Percentiles rank a stretch among this genome's conserved stretches.
Conservation (phyloP, 2,329 filamentous ascomycete species). For the Microsporum ferrugineum region DNA sequence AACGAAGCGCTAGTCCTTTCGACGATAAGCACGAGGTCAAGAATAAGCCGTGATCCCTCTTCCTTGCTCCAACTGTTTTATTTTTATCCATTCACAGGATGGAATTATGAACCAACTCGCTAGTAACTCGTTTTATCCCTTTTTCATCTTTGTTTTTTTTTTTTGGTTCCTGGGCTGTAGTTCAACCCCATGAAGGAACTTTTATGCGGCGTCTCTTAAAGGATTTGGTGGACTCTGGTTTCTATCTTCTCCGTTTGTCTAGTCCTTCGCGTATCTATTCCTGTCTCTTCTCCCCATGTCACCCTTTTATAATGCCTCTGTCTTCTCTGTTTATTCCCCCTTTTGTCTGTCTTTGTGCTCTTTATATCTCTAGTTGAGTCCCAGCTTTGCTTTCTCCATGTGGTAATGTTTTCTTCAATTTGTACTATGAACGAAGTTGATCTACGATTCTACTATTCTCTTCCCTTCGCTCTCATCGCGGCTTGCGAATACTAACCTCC, state of each 20-base stretch:
- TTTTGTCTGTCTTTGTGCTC: neutral
- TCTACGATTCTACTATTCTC: neutral
- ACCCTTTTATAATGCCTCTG: neutral
- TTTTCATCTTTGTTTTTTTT: neutral
- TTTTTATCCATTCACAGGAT: too few relatives aligned
- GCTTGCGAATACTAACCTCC: neutral
- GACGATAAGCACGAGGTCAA: slow-evolving; percentile 35
- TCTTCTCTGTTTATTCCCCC: neutral
- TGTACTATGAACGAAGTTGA: neutral
- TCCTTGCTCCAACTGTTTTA: neutral
- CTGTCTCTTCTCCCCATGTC: neutral
- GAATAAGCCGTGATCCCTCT: neutral
- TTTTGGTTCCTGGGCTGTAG: neutral
- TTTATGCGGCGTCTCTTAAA: slow-evolving; percentile 1
- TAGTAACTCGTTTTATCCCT: neutral
- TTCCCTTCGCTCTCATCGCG: neutral
- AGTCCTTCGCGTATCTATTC: neutral
- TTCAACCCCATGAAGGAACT: neutral
- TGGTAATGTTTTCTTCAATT: neutral
- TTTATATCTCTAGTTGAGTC: neutral
- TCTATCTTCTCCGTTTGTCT: neutral
- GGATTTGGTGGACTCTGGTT: neutral
- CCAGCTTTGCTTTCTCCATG: neutral
- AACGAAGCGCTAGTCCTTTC: slow-evolving; percentile 31
- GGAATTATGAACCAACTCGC: neutral